phyloP scores from a whole-genome alignment of 495 filamentous ascomycete genomes.

The Amorphotheca resinae region DNA sequence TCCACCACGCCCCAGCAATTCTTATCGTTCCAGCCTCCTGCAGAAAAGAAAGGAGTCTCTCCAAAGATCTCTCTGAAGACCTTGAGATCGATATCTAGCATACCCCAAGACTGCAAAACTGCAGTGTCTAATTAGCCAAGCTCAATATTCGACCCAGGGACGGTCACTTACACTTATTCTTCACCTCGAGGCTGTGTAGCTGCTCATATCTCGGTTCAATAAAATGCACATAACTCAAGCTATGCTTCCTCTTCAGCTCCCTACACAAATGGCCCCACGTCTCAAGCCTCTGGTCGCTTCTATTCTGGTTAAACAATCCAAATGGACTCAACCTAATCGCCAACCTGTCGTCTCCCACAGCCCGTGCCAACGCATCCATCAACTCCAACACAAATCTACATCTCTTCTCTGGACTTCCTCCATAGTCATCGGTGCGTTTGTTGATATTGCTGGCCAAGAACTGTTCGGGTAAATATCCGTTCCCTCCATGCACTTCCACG shows the following conservation, averaged over 20 bases:
- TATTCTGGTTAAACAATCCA: slow-evolving; percentile 36
- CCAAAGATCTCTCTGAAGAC: slow-evolving; percentile 34
- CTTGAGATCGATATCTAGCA: slow-evolving; percentile 27
- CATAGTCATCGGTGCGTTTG: slow-evolving; percentile 38
- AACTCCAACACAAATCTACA: slow-evolving; percentile 34
- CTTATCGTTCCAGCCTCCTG: slow-evolving; percentile 34
- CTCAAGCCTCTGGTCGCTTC: slow-evolving; percentile 29
- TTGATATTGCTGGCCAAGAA: slow-evolving; percentile 41
- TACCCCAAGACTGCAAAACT: slow-evolving; percentile 31
- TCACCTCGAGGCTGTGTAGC: slow-evolving; percentile 32
- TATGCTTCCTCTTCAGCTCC: slow-evolving; percentile 33
- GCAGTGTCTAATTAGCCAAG: not conserved
- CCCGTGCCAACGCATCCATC: slow-evolving; percentile 24
- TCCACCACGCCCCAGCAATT: slow-evolving; percentile 35
- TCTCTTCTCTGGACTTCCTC: slow-evolving; percentile 39
- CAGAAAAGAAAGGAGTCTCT: slow-evolving; percentile 34
- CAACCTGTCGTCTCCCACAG: slow-evolving; percentile 24
- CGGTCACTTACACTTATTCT: slow-evolving; percentile 25
- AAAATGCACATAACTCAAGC: slow-evolving; percentile 39
- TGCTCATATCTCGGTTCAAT: slow-evolving; percentile 43
- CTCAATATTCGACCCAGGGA: not conserved
- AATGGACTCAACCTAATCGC: slow-evolving; percentile 25
- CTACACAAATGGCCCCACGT: slow-evolving; percentile 38
- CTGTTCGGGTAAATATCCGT: slow-evolving; percentile 44
- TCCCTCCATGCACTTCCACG: slow-evolving; percentile 43